A percentile compares a stretch with the other conserved stretches of the same genome.
Conservation (phyloP, 2,329 filamentous ascomycete species). For the Fusarium circinatum region DNA sequence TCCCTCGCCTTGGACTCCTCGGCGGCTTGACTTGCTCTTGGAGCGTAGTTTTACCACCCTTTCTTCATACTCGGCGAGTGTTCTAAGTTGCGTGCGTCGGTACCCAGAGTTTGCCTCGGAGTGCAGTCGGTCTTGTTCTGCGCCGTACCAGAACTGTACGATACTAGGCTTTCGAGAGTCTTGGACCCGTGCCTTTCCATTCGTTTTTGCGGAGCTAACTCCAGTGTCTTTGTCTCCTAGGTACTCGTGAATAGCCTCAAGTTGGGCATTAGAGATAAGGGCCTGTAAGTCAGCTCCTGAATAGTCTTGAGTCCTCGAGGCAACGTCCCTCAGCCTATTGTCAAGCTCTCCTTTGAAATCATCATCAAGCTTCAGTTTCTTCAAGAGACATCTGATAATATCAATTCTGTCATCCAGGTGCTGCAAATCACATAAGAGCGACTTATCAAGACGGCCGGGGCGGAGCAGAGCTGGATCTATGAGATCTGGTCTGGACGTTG, state of each 20-base stretch:
- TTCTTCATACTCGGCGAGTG: neutral
- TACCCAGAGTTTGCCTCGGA: neutral
- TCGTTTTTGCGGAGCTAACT: neutral
- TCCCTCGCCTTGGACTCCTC: too few species aligned
- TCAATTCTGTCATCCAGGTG: slow-evolving; percentile 82
- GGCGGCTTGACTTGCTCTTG: neutral
- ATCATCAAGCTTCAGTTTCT: neutral
- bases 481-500: slow-evolving; percentile 90
- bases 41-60: neutral
- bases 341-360: neutral
- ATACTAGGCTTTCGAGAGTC: neutral
- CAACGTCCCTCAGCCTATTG: neutral
- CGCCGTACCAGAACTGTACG: neutral
- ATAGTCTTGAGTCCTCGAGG: neutral
- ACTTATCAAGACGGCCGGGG: slow-evolving; percentile 93
- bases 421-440: slow-evolving; percentile 89
- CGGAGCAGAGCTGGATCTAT: slow-evolving; percentile 94
- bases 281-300: neutral
- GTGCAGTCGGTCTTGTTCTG: neutral
- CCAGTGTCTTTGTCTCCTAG: neutral
- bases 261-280: neutral
- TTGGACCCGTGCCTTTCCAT: neutral
- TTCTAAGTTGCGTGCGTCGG: neutral
- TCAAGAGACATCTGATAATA: slow-evolving; percentile 60
- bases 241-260: neutral